These are phyloP conservation scores for Paxillus rubicundulus DNA, from an alignment of 768 basidiomycete genomes.

Conservation along the genomic window DNA sequence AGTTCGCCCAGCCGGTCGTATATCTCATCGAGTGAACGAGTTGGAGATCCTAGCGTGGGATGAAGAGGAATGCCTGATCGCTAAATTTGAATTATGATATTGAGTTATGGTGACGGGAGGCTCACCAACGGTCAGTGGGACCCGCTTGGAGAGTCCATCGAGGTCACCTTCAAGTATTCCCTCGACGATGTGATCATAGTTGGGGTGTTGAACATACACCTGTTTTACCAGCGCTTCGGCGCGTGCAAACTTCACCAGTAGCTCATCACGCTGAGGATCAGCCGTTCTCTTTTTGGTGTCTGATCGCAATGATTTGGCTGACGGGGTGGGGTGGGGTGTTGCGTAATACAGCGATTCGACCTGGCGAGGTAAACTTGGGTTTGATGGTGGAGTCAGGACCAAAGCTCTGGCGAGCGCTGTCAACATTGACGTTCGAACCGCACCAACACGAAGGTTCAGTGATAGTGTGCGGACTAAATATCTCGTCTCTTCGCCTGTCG, in stretches of 20 bases:
- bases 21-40: constrained; percentile 80
- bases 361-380: constrained; percentile 16
- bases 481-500: constrained; percentile 84
- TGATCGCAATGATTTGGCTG: constrained; percentile 13
- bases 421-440: constrained; percentile 79
- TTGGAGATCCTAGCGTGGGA: constrained; percentile 85
- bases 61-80: constrained; percentile 74
- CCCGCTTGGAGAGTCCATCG: constrained; percentile 53
- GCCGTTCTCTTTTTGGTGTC: constrained; percentile 29
- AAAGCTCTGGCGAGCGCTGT: constrained; percentile 78
- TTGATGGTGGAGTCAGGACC: constrained; percentile 51
- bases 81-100: constrained; percentile 9
- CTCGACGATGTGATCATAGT: constrained; percentile 65
- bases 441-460: constrained; percentile 82
- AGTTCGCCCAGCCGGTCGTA: constrained; percentile 64
- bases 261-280: constrained; percentile 34
- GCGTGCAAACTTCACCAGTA: constrained; percentile 42
- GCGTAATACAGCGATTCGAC: constrained; percentile 30
- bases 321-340: constrained; percentile 17
- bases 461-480: constrained; percentile 75
- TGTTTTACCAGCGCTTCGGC: constrained; percentile 68
- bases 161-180: constrained; percentile 63
- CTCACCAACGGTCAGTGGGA: constrained; percentile 71
- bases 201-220: constrained; percentile 77
- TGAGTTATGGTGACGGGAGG: constrained; percentile 7